Evolutionary conservation across 2,329 filamentous ascomycete genomes (phyloP).

Genomic region (Uncinocarpus reesii): DNA sequence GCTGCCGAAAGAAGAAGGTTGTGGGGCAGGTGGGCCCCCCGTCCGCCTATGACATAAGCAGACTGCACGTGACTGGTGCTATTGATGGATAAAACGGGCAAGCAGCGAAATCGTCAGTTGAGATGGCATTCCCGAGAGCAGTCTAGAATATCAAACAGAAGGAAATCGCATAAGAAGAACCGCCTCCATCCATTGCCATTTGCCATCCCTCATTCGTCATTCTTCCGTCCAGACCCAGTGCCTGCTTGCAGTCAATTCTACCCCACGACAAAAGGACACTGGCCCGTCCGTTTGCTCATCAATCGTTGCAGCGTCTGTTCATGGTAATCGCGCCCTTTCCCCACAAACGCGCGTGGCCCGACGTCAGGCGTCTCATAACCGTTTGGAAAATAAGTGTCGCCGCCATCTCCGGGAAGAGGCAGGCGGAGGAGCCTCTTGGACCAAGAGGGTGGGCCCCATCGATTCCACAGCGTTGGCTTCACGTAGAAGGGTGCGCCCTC

Average conservation of each 20-base stretch:
- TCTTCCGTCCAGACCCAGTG: neutral
- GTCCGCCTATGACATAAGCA: neutral
- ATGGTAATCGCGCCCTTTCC: slow-evolving; percentile 44
- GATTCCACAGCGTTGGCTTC: slow-evolving; percentile 49
- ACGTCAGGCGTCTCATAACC: slow-evolving; percentile 47
- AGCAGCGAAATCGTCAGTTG: no score
- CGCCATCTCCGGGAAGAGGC: slow-evolving; percentile 41
- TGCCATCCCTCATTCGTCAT: neutral
- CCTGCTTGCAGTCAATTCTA: neutral
- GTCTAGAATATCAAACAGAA: no score
- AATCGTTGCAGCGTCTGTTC: slow-evolving; percentile 33
- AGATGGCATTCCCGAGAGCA: no score
- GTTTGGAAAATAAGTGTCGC: slow-evolving; percentile 38
- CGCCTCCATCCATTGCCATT: no score
- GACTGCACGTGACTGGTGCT: neutral
- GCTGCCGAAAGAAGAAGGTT: neutral
- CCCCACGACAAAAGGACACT: slow-evolving; percentile 41
- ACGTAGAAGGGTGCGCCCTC: slow-evolving; percentile 57
- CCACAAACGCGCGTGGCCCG: slow-evolving; percentile 48
- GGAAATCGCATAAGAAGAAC: no score
- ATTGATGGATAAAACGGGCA: slow-evolving; percentile 6
- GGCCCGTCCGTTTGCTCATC: slow-evolving; percentile 29
- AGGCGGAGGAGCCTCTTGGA: slow-evolving; percentile 38
- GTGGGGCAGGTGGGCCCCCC: slow-evolving; percentile 3
- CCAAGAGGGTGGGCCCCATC: slow-evolving; percentile 51